phyloP scores from a whole-genome alignment of 169 alveolate genomes.

The Plasmodium chabaudi region DNA sequence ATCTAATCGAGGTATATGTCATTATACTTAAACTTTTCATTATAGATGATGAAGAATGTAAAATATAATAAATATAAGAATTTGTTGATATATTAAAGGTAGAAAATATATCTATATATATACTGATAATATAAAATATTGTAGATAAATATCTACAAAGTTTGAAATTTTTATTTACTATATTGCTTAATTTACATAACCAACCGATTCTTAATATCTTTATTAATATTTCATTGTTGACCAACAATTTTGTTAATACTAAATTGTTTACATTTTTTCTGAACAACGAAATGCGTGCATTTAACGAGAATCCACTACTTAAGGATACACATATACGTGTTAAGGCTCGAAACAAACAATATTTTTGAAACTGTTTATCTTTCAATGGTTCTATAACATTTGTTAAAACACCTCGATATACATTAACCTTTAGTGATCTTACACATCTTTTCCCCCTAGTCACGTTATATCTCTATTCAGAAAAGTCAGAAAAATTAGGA shows the following conservation, averaged over 20 bases:
- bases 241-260: conserved; percentile 25
- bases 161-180: conserved; percentile 53
- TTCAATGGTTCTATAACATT: conserved; percentile 40
- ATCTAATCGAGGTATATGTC: conserved; percentile 52
- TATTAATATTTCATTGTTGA: conserved; percentile 53
- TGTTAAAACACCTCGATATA: conserved; percentile 38
- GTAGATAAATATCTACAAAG: conserved; percentile 58
- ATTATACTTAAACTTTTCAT: conserved; percentile 44
- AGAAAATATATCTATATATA: conserved; percentile 33
- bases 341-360: conserved; percentile 39
- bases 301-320: conserved; percentile 65
- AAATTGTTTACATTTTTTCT: conserved; percentile 31
- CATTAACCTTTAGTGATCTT: neutral
- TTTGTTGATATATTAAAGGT: conserved; percentile 24
- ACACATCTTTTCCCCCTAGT: conserved; percentile 4
- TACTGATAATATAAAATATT: conserved; percentile 45
- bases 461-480: conserved; percentile 4
- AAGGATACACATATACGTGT: conserved; percentile 70
- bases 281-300: conserved; percentile 34
- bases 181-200: conserved; percentile 51
- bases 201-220: conserved; percentile 51
- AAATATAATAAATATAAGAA: conserved; percentile 12
- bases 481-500: neutral
- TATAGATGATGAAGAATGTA: conserved; percentile 33
- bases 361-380: conserved; percentile 20